A percentile compares a stretch with the other conserved stretches of the same genome.
Evolutionary conservation across 495 filamentous ascomycete species (phyloP).

Genomic region (Penicillium bovifimosum): DNA sequence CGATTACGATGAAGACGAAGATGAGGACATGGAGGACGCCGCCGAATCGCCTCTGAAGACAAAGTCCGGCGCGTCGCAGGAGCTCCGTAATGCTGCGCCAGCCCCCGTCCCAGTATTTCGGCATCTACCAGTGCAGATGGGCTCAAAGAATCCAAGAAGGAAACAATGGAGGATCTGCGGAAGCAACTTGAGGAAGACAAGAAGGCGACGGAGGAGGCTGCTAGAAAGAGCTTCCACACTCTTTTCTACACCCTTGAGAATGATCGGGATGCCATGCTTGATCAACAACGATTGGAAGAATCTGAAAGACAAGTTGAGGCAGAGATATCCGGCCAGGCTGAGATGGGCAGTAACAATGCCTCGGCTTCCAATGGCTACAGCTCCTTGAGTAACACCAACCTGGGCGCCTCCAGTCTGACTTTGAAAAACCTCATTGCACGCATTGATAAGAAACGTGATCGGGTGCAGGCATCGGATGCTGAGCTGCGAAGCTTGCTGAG

Average conservation of each 20-base stretch:
- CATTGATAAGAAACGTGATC: slow-evolving; percentile 85
- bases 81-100: slow-evolving; percentile 23
- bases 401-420: slow-evolving; percentile 94
- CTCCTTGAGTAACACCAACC: slow-evolving; percentile 83
- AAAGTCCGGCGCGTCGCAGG: slow-evolving; percentile 48
- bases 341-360: slow-evolving; percentile 40
- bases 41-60: slow-evolving; percentile 53
- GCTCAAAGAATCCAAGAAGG: slow-evolving; percentile 46
- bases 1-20: slow-evolving; percentile 82
- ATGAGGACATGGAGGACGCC: slow-evolving; percentile 55
- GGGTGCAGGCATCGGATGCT: slow-evolving; percentile 84
- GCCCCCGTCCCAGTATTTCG: slow-evolving; percentile 27
- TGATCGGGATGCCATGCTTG: slow-evolving; percentile 91
- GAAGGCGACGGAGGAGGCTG: slow-evolving; percentile 86
- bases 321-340: slow-evolving; percentile 72
- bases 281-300: slow-evolving; percentile 95
- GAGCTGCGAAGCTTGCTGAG: slow-evolving; percentile 90
- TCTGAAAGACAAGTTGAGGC: slow-evolving; percentile 93
- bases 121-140: slow-evolving; percentile 25
- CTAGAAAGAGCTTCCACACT: slow-evolving; percentile 81
- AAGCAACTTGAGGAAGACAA: slow-evolving; percentile 93
- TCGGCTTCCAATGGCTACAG: slow-evolving; percentile 60
- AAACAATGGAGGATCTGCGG: slow-evolving; percentile 77
- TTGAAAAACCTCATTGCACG: slow-evolving; percentile 93
- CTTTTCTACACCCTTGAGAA: slow-evolving; percentile 93